Conservation (phyloP, 1,284 basidiomycete genomes). For the Ceratobasidium sp. region DNA sequence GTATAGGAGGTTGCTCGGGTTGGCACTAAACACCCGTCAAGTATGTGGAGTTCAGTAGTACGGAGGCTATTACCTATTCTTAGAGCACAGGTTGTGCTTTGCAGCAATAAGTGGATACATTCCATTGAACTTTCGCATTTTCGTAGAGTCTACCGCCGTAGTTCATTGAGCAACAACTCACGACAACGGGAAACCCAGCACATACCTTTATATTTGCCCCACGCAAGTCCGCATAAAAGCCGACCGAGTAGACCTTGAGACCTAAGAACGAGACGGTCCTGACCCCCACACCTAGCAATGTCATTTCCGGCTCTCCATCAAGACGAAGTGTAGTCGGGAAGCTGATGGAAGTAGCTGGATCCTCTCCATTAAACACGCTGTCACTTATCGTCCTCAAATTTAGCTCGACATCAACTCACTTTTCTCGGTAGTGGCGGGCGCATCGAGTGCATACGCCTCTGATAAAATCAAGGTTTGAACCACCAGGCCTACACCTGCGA, state of each 20-base stretch:
- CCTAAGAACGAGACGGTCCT: conserved; percentile 81
- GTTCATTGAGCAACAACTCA: not conserved
- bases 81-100: conserved; percentile 72
- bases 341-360: conserved; percentile 71
- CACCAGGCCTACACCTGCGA: not conserved
- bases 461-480: not conserved
- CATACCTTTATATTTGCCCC: conserved; percentile 64
- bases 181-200: not conserved
- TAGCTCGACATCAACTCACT: conserved; percentile 1
- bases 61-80: conserved; percentile 66
- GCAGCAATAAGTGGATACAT: conserved; percentile 70
- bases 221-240: conserved; percentile 79
- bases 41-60: not conserved
- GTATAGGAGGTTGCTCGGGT: conserved; percentile 79
- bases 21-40: conserved; percentile 61
- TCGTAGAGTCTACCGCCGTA: not conserved
- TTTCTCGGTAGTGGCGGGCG: conserved; percentile 18
- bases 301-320: conserved; percentile 62
- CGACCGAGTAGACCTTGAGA: conserved; percentile 84
- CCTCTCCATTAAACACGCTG: conserved; percentile 53
- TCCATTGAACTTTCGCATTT: conserved; percentile 59
- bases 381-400: not conserved
- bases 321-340: conserved; percentile 71
- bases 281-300: conserved; percentile 80
- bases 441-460: conserved; percentile 23